Conservation (phyloP, 257 asterid genomes). For the Scutellaria galericulata region DNA sequence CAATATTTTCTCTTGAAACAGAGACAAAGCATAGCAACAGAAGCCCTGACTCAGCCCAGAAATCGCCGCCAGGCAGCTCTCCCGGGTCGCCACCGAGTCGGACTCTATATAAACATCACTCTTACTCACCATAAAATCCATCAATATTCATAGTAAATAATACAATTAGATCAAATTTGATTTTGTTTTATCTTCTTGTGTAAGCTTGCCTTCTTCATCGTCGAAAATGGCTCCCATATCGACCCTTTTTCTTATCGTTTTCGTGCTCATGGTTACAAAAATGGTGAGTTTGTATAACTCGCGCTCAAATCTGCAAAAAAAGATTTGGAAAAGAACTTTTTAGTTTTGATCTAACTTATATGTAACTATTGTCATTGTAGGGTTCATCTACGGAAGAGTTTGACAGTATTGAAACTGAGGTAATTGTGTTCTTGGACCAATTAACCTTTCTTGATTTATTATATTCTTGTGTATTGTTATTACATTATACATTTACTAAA, state of each 20-base stretch:
- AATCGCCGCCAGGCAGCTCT: constrained; percentile 69
- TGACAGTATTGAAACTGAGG: constrained; percentile 28
- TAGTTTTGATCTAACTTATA: too few species aligned
- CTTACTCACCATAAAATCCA: neutral
- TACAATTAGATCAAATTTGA: neutral
- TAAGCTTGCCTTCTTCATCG: neutral
- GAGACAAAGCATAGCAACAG: too few species aligned
- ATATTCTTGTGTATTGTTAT: too few species aligned
- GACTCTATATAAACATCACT: constrained; percentile 37
- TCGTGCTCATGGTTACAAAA: constrained; percentile 27
- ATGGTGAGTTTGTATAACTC: constrained; percentile 31
- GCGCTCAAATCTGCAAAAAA: too few species aligned
- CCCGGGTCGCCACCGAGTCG: constrained; percentile 56
- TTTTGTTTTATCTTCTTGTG: neutral
- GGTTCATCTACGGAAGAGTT: constrained; percentile 28
- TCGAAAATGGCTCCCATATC: constrained; percentile 40
- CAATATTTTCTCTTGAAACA: too few species aligned
- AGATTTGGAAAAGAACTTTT: neutral
- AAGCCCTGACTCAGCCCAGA: constrained; percentile 64
- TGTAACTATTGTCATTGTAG: constrained; percentile 27
- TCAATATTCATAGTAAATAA: neutral
- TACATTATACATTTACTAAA: too few species aligned
- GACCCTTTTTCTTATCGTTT: constrained; percentile 31
- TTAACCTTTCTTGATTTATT: neutral
- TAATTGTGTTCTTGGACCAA: neutral